Evolutionary conservation across 1,284 basidiomycete genomes (phyloP).

Genomic region (Leccinum glutinopallens): DNA sequence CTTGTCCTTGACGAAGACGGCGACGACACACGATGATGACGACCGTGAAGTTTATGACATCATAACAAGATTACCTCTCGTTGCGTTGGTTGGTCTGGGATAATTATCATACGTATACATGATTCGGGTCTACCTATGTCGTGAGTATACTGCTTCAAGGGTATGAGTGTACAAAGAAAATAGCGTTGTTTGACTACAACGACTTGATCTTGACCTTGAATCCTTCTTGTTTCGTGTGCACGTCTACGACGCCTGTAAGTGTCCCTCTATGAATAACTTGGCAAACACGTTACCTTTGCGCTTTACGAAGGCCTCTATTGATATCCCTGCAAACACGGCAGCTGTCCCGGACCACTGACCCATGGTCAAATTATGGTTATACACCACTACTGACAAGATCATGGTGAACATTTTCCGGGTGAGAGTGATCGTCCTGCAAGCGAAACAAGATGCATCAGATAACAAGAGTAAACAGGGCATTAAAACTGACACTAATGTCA

Average conservation of each 20-base stretch:
- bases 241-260: conserved; percentile 47
- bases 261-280: not conserved
- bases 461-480: not conserved
- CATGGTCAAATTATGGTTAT: conserved; percentile 81
- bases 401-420: conserved; percentile 99
- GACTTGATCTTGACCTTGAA: conserved; percentile 75
- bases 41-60: conserved; percentile 28
- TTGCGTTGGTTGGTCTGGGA: conserved; percentile 10
- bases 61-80: not conserved
- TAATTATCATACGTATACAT: conserved; percentile 33
- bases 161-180: conserved; percentile 21
- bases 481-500: conserved; percentile 83
- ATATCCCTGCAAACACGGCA: conserved; percentile 93
- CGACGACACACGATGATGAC: conserved; percentile 34
- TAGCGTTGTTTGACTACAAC: conserved; percentile 45
- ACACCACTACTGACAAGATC: conserved; percentile 92
- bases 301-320: conserved; percentile 90
- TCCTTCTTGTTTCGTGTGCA: conserved; percentile 81
- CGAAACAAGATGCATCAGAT: conserved; percentile 8
- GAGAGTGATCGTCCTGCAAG: conserved; percentile 82
- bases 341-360: conserved; percentile 93
- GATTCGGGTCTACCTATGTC: conserved; percentile 18
- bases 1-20: conserved; percentile 34
- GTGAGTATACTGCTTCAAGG: conserved; percentile 23
- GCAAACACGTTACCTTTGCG: conserved; percentile 58